Evolutionary conservation across 1,139 yeast species (phyloP).

Genomic region (Diutina neorugosa): DNA sequence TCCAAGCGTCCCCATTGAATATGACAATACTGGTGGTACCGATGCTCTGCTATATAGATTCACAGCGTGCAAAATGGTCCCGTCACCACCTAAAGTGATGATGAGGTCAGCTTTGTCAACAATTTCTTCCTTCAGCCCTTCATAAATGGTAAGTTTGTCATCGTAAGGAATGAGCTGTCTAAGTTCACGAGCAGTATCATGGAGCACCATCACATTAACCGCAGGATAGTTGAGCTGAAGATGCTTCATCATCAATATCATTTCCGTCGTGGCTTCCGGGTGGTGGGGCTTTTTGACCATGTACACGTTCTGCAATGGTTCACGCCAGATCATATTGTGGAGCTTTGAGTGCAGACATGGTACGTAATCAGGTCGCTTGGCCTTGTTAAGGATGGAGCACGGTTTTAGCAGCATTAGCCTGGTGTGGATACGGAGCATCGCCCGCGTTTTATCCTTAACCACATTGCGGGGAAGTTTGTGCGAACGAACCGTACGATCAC

Average conservation of each 20-base stretch:
- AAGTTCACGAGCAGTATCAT: constrained; percentile 67
- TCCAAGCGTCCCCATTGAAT: constrained; percentile 87
- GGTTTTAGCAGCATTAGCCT: constrained; percentile 1
- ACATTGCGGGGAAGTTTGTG: neutral
- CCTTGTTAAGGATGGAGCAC: neutral
- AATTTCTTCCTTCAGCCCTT: constrained; percentile 27
- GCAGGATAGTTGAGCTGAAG: constrained; percentile 50
- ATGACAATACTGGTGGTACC: constrained; percentile 84
- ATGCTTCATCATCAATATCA: constrained; percentile 50
- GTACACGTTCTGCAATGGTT: constrained; percentile 55
- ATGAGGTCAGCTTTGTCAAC: constrained; percentile 52
- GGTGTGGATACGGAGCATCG: neutral
- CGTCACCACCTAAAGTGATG: constrained; percentile 91
- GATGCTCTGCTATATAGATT: constrained; percentile 49
- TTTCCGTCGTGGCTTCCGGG: constrained; percentile 47
- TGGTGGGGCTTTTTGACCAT: constrained; percentile 83
- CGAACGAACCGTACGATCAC: neutral
- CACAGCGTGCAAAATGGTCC: constrained; percentile 73
- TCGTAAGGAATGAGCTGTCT: neutral
- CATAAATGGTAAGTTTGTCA: neutral
- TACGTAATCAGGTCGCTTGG: constrained; percentile 1
- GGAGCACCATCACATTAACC: constrained; percentile 65
- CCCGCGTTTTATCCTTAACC: neutral
- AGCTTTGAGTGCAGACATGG: neutral
- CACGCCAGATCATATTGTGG: constrained; percentile 33